Evolutionary conservation across 129 eudicot genomes (phyloP), one percentile per base, ranked within the genome.

Genomic region (Helianthus tuberosus): DNA sequence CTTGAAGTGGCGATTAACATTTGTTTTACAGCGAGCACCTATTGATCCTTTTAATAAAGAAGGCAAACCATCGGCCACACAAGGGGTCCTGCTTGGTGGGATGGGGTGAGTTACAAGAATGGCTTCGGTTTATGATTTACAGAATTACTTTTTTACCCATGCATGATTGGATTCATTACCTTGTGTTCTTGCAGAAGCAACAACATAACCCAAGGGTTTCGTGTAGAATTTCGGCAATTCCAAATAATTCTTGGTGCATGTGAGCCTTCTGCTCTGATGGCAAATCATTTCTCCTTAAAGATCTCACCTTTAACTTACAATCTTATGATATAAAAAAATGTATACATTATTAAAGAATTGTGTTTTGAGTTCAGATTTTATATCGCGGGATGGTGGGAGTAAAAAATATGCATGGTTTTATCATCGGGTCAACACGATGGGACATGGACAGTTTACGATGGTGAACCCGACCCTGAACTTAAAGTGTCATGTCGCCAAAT

Each of bases 391-490:
- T 36, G 91, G 88, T 68, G 96, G 96, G 77, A 85, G 73, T 79
- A 93, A 90, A 85, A 84, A 79, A 27, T 93, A 86, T 35, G 96
- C 98, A 43, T 90, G 20, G 98, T 93, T 71, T 81, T 93, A 68
- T 77, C 98, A 39, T 96, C 97, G 5, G 98, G 98, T 29, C 86
- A 79, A 61, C 96, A 90, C 64, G 93, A 88, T 65, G 90, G 92
- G 13, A 53, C 85, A 48, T 93, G 98, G 98, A 93, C 97, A 15
- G 78, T 93, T 67, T 93, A 93, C 80, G 97, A 93, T 73, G 98
- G 98, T 76, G 98, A 93, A 81, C 98, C 98, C 25, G 98, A 93
- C 81, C 98, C 98, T 11, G 98, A 93, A 70, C 86, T 93, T 16
- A 93, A 93, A 72, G 82, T 93, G 5, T 93, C 98, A 23, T 93